Percentiles rank a stretch among this genome's conserved stretches.
phyloP scores from a whole-genome alignment of 1,284 basidiomycete species.

The Hemileccinum hortonii region DNA sequence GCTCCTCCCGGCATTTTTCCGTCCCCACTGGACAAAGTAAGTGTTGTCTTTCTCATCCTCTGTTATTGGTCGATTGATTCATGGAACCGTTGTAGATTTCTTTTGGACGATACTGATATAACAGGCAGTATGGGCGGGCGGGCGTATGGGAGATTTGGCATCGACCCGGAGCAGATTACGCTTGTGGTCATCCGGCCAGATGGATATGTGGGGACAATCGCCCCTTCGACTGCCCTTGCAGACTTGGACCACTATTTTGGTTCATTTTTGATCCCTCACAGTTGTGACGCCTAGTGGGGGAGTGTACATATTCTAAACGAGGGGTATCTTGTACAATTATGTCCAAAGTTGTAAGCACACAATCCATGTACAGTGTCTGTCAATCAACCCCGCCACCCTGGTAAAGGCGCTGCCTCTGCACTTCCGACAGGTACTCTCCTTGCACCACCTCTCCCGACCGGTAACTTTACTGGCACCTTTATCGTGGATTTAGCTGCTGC shows the following conservation, averaged over 20 bases:
- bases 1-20: slow-evolving; percentile 49
- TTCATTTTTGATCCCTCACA: slow-evolving; percentile 26
- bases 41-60: background rate
- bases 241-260: slow-evolving; percentile 41
- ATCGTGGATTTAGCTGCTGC: slow-evolving; percentile 15
- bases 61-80: slow-evolving; percentile 2
- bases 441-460: slow-evolving; percentile 43
- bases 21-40: slow-evolving; percentile 69
- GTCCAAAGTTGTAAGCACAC: slow-evolving; percentile 12
- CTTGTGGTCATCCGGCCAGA: slow-evolving; percentile 57
- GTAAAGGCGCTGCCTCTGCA: slow-evolving; percentile 50
- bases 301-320: background rate
- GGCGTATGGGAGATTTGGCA: slow-evolving; percentile 49
- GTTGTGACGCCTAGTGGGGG: background rate
- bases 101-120: slow-evolving; percentile 36
- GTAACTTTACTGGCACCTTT: slow-evolving; percentile 26
- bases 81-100: slow-evolving; percentile 7
- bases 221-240: slow-evolving; percentile 35
- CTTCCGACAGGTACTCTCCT: slow-evolving; percentile 59
- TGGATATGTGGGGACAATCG: slow-evolving; percentile 54
- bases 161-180: slow-evolving; percentile 42
- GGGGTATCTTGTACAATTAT: slow-evolving; percentile 31
- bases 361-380: slow-evolving; percentile 12
- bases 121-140: slow-evolving; percentile 37
- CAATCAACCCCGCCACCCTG: slow-evolving; percentile 31